Base-by-base conservation (phyloP, 352 stramenopile genomes). In the Pythium angustatum region DNA sequence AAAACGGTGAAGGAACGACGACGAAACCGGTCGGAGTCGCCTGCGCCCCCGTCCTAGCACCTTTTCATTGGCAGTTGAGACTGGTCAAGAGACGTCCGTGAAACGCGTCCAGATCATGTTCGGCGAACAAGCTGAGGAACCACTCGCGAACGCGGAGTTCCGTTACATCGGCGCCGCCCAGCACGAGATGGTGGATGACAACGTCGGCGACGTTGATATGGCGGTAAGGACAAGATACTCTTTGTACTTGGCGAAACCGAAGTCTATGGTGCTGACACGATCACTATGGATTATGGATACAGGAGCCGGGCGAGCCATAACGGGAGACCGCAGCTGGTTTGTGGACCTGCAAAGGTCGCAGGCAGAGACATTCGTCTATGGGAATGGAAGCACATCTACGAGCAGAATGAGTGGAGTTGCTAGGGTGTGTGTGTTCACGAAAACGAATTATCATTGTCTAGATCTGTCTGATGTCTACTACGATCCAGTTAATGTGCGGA, bases 241-340 rank as follows among this genome's bases (percentile, higher is more conserved):
- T 30, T 15, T 19, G 26, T 58, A 58, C 31, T 40, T 58, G 21
- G n/a, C 9, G 19, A 44, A 26, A 22, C 33, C 47, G 19, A 28
- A 9, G 7, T 6, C 12, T 14, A 21, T 58, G 33, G n/a, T 28
- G 33, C 50, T 58, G 19, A 58, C 50, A 53, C 31, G 33, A 22
- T 33, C 31, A 45, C 22, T 58, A 24, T 47, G 50, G 50, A 33
- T 58, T 58, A 33, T 58, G n/a, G 50, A 58, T 31, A 58, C 50
- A 58, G 50, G 50, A 7, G 50, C 50, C 9, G 50, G 50, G 14
- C 30, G 33, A 21, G 30, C 50, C 30, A 58, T 47, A 58, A 58
- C 50, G 22, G 31, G 26, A 5, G 50, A 58, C 14, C 45, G 21
- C 7, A 45, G 50, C 33, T 58, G 50, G 50, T 58, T 58, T 15